phyloP scores from a whole-genome alignment of 108 stramenopile species.

The Licmophora abbreviata region DNA sequence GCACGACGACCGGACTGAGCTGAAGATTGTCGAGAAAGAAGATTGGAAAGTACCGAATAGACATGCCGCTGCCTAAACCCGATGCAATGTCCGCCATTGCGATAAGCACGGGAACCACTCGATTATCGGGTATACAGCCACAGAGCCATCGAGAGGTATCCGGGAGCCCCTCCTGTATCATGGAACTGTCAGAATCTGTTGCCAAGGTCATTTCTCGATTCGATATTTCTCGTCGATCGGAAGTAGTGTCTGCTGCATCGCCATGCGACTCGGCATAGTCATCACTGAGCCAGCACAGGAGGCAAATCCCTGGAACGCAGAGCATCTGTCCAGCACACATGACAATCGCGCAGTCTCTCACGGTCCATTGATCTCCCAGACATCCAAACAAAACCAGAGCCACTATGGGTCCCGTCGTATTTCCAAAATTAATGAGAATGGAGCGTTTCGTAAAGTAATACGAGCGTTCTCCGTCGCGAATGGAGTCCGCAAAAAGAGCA shows the following conservation, averaged over 20 bases:
- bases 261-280: constrained; percentile 3
- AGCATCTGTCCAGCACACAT: constrained; percentile 26
- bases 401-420: constrained; percentile 25
- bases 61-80: constrained; percentile 57
- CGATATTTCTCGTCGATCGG: neutral
- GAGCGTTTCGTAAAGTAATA: constrained; percentile 21
- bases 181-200: neutral
- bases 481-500: constrained; percentile 49
- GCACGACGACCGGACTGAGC: constrained; percentile 41
- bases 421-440: constrained; percentile 20
- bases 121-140: constrained; percentile 7
- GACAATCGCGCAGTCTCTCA: constrained; percentile 26
- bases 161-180: neutral
- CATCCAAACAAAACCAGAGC: constrained; percentile 22
- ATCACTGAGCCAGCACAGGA: constrained; percentile 23
- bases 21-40: constrained; percentile 44
- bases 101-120: constrained; percentile 25
- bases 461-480: constrained; percentile 27
- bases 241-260: neutral
- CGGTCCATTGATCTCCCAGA: constrained; percentile 33
- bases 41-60: constrained; percentile 64
- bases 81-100: constrained; percentile 30
- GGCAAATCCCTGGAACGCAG: constrained; percentile 14
- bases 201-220: neutral
- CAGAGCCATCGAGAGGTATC: neutral